These are phyloP conservation scores for Microbotryum scabiosae DNA, from an alignment of 1,284 basidiomycete species.

Conservation along the genomic window DNA sequence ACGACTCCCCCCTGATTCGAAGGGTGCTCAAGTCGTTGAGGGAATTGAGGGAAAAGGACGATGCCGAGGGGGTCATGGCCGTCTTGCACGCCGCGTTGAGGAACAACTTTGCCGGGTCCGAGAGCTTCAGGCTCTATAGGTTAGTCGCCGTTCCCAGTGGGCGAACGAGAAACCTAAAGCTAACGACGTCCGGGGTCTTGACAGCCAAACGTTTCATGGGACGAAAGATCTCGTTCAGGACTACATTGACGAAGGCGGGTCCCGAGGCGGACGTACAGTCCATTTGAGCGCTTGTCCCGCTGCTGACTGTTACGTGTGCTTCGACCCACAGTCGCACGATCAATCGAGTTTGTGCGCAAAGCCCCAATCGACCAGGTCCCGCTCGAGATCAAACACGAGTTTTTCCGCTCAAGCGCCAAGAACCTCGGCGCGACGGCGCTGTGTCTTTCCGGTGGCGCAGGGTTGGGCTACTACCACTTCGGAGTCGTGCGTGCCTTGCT, in stretches of 20 bases:
- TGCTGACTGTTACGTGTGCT: neutral
- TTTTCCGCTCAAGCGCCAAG: slow-evolving; percentile 79
- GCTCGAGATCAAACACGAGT: slow-evolving; percentile 78
- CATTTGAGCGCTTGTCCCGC: slow-evolving; percentile 9
- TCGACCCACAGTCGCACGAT: slow-evolving; percentile 28
- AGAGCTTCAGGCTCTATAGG: slow-evolving; percentile 82
- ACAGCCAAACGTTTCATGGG: slow-evolving; percentile 67
- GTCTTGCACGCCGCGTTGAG: slow-evolving; percentile 87
- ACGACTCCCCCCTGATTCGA: slow-evolving; percentile 74
- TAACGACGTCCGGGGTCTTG: neutral
- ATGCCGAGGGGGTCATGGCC: slow-evolving; percentile 74
- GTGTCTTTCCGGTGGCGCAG: slow-evolving; percentile 87
- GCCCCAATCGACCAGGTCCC: slow-evolving; percentile 55
- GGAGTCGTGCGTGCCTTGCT: slow-evolving; percentile 89
- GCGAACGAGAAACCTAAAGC: neutral
- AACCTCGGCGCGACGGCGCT: slow-evolving; percentile 86
- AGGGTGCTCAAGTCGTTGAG: slow-evolving; percentile 60
- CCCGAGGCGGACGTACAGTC: slow-evolving; percentile 38
- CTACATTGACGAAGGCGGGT: slow-evolving; percentile 71
- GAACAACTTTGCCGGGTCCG: slow-evolving; percentile 89
- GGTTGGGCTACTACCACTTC: slow-evolving; percentile 84
- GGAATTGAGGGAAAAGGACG: slow-evolving; percentile 57
- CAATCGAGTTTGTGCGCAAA: slow-evolving; percentile 61
- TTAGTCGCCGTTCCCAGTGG: slow-evolving; percentile 39
- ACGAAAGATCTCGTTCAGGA: slow-evolving; percentile 82